A percentile compares a stretch with the other conserved stretches of the same genome.
These are phyloP conservation scores for Sarocladium kiliense DNA, from an alignment of 2,329 filamentous ascomycete genomes.

Conservation along the genomic window DNA sequence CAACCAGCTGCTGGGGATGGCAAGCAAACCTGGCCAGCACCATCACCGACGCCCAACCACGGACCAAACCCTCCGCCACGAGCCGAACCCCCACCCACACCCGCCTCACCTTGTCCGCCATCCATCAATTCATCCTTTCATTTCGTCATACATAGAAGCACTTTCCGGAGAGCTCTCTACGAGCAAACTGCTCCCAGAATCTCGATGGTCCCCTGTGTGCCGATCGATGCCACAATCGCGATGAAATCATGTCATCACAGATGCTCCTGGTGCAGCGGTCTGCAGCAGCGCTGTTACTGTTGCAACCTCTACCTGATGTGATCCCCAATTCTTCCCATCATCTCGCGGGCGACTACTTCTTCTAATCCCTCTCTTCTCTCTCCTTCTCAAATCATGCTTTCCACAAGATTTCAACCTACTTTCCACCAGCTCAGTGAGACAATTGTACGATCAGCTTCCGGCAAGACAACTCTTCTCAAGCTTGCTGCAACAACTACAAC, in stretches of 20 bases:
- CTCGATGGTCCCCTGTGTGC: background rate
- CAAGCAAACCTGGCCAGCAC: no score
- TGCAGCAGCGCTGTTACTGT: background rate
- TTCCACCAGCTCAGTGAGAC: background rate
- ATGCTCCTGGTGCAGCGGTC: background rate
- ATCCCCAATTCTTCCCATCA: background rate
- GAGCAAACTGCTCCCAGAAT: background rate
- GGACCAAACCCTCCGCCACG: background rate
- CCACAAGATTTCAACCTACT: background rate
- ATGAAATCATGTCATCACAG: background rate
- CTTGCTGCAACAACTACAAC: background rate
- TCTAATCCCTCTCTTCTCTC: background rate
- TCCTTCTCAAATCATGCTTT: background rate
- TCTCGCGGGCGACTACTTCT: background rate
- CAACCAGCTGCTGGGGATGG: no score
- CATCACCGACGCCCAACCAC: no score
- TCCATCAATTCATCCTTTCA: background rate
- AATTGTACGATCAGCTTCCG: background rate
- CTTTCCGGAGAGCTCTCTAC: background rate
- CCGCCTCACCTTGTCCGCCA: background rate
- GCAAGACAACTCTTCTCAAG: background rate
- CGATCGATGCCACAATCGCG: conserved; percentile 1
- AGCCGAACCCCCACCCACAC: background rate
- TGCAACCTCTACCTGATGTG: background rate
- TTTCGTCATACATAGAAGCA: conserved; percentile 5